These are phyloP conservation scores for Marasmius tenuissimus DNA, from an alignment of 1,284 basidiomycete species.

Conservation along the genomic window DNA sequence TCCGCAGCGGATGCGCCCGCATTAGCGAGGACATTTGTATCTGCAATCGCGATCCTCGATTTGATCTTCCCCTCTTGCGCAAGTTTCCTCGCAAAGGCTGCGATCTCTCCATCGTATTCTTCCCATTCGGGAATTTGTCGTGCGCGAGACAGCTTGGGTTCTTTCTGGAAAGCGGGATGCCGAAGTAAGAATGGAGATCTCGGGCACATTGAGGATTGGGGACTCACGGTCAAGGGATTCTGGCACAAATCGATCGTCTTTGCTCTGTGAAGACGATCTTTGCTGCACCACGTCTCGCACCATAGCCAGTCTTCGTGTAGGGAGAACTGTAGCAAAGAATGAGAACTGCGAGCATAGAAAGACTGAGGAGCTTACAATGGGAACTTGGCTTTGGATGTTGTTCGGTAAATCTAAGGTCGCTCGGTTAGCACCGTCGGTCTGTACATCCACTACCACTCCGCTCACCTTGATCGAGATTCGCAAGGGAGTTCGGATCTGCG, in stretches of 20 bases:
- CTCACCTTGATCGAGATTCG: slow-evolving; percentile 91
- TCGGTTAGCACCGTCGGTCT: slow-evolving; percentile 1
- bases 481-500: slow-evolving; percentile 89
- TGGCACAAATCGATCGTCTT: slow-evolving; percentile 94
- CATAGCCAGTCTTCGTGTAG: slow-evolving; percentile 92
- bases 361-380: slow-evolving; percentile 64
- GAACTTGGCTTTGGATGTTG: slow-evolving; percentile 84
- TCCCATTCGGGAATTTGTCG: slow-evolving; percentile 98
- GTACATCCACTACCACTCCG: not conserved
- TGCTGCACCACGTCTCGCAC: slow-evolving; percentile 91
- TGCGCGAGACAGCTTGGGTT: slow-evolving; percentile 91
- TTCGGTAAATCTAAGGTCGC: slow-evolving; percentile 79
- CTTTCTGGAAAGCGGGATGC: slow-evolving; percentile 62
- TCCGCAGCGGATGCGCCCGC: slow-evolving; percentile 25
- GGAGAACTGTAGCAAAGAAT: slow-evolving; percentile 58
- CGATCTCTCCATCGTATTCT: slow-evolving; percentile 81
- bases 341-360: not conserved
- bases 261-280: slow-evolving; percentile 75
- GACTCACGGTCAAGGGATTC: slow-evolving; percentile 83
- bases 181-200: not conserved
- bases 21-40: slow-evolving; percentile 74
- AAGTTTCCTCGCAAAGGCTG: slow-evolving; percentile 67
- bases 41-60: slow-evolving; percentile 65
- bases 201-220: not conserved
- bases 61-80: slow-evolving; percentile 66